Conservation (phyloP, 1,284 basidiomycete genomes). For the Malassezia arunalokei region DNA sequence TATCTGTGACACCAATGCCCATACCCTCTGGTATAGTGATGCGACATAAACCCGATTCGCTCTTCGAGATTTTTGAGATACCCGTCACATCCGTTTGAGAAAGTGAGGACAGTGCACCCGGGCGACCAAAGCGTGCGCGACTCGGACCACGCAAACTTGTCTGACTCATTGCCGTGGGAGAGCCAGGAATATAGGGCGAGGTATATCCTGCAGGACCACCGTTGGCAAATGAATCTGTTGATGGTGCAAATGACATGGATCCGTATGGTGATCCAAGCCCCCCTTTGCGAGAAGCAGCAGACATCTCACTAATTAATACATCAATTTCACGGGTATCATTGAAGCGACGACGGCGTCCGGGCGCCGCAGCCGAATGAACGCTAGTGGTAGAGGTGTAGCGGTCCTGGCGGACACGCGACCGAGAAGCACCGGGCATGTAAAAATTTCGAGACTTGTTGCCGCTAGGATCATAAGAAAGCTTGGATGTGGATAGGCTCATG, state of each 20-base stretch:
- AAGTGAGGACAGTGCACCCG: not conserved
- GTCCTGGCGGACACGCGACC: not conserved
- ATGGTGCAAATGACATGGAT: not conserved
- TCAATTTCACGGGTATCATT: conserved; percentile 15
- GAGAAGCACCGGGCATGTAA: not conserved
- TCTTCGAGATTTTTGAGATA: not conserved
- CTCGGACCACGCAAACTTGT: not conserved
- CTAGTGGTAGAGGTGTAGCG: not conserved
- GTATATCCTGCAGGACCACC: not conserved
- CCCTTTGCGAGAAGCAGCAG: not conserved
- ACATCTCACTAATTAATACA: conserved; percentile 3
- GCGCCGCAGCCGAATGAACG: not conserved
- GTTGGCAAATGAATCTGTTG: conserved; percentile 4
- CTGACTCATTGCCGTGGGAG: conserved; percentile 3
- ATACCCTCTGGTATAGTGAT: conserved; percentile 10
- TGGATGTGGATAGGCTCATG: not conserved
- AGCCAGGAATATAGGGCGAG: not conserved
- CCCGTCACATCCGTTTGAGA: not conserved
- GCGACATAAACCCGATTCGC: conserved; percentile 4
- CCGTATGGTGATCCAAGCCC: not conserved
- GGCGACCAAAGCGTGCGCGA: not conserved
- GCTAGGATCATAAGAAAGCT: not conserved
- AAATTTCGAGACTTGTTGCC: not conserved
- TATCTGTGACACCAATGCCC: conserved; percentile 9
- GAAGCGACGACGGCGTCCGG: conserved; percentile 7